Percentiles rank a stretch among this genome's conserved stretches.
Conservation (phyloP, 1,284 basidiomycete genomes). For the Trichosporon sp. region DNA sequence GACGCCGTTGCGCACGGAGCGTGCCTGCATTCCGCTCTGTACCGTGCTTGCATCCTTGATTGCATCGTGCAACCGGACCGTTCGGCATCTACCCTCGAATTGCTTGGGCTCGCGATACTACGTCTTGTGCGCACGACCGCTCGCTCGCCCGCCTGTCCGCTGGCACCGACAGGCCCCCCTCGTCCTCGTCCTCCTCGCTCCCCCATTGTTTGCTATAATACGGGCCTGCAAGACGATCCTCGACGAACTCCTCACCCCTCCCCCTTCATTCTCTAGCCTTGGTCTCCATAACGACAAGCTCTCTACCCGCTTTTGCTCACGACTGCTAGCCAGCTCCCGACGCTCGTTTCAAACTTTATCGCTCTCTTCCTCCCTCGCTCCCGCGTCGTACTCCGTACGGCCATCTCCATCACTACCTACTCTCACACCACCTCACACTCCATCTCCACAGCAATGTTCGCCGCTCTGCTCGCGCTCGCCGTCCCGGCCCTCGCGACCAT, state of each 20-base stretch:
- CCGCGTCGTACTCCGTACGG: neutral
- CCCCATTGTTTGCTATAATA: no score
- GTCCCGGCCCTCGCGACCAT: slow-evolving; percentile 39
- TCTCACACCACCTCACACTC: neutral
- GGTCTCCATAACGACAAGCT: neutral
- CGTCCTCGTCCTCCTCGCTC: no score
- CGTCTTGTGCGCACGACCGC: neutral
- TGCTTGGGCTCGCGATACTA: neutral
- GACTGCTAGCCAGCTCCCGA: neutral
- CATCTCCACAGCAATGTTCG: slow-evolving; percentile 21
- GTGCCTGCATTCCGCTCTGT: neutral
- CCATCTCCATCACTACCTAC: neutral
- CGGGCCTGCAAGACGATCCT: no score
- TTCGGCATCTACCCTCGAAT: neutral
- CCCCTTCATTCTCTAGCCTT: neutral
- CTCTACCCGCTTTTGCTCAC: neutral
- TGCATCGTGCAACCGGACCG: neutral
- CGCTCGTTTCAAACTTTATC: neutral
- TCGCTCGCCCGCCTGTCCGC: neutral
- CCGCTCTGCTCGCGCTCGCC: slow-evolving; percentile 51
- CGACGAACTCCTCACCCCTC: no score
- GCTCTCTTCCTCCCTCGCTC: neutral
- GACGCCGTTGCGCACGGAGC: neutral
- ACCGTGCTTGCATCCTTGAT: neutral
- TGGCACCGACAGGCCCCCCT: neutral